A percentile compares a stretch with the other conserved stretches of the same genome.
Evolutionary conservation across 1,284 basidiomycete genomes (phyloP).

Genomic region (Cutaneotrichosporon sp.): DNA sequence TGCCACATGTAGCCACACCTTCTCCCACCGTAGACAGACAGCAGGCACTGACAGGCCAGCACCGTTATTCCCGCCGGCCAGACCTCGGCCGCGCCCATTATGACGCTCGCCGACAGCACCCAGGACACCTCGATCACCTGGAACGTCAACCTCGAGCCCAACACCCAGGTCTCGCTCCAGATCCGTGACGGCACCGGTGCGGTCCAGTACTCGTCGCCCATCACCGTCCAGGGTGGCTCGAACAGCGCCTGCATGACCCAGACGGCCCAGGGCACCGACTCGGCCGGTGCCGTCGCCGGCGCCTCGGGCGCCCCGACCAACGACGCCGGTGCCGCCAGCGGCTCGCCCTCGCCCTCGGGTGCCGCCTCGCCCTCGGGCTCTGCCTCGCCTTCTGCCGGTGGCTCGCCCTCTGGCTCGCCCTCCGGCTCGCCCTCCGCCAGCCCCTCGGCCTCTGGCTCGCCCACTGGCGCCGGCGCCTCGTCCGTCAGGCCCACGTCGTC

Average conservation of each 20-base stretch:
- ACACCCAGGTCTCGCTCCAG: slow-evolving; percentile 52
- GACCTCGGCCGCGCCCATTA: slow-evolving; percentile 61
- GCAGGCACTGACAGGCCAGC: slow-evolving; percentile 19
- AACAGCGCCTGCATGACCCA: slow-evolving; percentile 42
- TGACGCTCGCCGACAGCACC: slow-evolving; percentile 36
- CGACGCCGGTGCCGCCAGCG: too few relatives aligned
- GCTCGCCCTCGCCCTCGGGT: not conserved
- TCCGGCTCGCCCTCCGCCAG: not conserved
- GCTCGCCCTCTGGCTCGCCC: not conserved
- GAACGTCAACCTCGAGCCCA: slow-evolving; percentile 61
- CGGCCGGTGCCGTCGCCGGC: slow-evolving; percentile 5
- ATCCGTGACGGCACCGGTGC: slow-evolving; percentile 55
- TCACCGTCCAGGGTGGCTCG: slow-evolving; percentile 58
- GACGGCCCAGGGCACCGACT: not conserved
- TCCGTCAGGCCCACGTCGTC: not conserved
- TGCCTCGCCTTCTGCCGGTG: not conserved
- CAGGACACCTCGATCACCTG: slow-evolving; percentile 61
- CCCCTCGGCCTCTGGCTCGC: not conserved
- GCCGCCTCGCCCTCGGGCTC: not conserved
- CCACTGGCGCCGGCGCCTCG: not conserved
- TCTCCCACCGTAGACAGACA: not conserved
- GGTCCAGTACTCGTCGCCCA: slow-evolving; percentile 61
- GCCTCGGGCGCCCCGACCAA: slow-evolving; percentile 1
- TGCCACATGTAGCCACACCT: not conserved
- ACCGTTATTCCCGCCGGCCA: slow-evolving; percentile 70